Base-by-base conservation (phyloP, 2,329 filamentous ascomycete species). In the Sordariomycetes sp. region DNA sequence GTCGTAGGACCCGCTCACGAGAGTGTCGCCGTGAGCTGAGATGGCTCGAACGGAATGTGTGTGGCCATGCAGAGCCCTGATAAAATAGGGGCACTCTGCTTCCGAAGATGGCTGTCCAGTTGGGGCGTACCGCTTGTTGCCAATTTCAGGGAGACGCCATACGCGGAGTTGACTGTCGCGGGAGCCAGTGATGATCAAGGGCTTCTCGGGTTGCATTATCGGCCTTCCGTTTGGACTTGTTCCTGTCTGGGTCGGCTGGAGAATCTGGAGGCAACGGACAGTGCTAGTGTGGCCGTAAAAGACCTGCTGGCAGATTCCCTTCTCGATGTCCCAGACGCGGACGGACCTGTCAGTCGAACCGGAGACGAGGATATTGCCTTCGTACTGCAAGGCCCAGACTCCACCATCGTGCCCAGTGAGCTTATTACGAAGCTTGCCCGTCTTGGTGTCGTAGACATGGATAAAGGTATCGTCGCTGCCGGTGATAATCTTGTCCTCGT, bases 281-380 rank as follows among this genome's bases (percentile, higher is more conserved):
- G 92, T 98, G 27, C 90, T 96, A 8, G 92, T 98, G 53, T 98
- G 92, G 1, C 92, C 93, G 51, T 95, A 88, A 54, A 98, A 98
- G 1, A 94, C 82, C 53, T 98, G 92, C 9, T 88, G 90, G 57
- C 90, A 95, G 30, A 84, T 75, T 1, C 88, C 92, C 47, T 82
- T 82, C 51, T 94, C 86, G 42, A 98, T 95, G 53, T 98, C 90
- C 92, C 92, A 98, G 0, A 98, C 90, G n/a, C 92, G 79, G n/a
- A 98, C 92, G 9, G 92, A 94, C 30, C 92, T 74, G 58, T 98
- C 92, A 0, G 92, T 98, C 6, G 88, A 95, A 3, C 92, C 92
- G 12, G 92, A 98, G 3, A 98, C 92, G 15, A 98, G 65, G 12
- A 85, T 86, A 52, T 96, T 95, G 33, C 88, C 90, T 52, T 95